Conservation (phyloP, 2,329 filamentous ascomycete species). For the Dichotomopilus funicola region DNA sequence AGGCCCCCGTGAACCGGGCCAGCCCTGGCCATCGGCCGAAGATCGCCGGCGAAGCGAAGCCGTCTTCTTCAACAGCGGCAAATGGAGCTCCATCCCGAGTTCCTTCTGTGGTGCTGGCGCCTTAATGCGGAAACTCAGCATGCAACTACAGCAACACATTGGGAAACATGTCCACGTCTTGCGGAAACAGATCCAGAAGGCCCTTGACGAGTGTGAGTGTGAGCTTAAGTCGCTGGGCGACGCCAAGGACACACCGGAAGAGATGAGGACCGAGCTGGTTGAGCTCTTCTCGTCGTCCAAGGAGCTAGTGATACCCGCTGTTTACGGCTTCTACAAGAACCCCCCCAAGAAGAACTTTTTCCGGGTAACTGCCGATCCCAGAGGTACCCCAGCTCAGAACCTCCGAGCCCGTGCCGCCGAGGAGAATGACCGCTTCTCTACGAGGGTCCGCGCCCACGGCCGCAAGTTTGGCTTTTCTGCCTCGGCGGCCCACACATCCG, state of each 20-base stretch:
- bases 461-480: slow-evolving; percentile 41
- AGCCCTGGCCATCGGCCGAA: slow-evolving; percentile 38
- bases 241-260: slow-evolving; percentile 45
- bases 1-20: slow-evolving; percentile 36
- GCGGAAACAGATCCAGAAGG: slow-evolving; percentile 44
- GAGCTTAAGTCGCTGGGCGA: slow-evolving; percentile 45
- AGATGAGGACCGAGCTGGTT: slow-evolving; percentile 48
- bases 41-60: slow-evolving; percentile 39
- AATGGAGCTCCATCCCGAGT: slow-evolving; percentile 42
- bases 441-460: slow-evolving; percentile 43
- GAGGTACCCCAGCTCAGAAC: slow-evolving; percentile 46
- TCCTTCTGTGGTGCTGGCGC: slow-evolving; percentile 42
- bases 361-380: slow-evolving; percentile 41
- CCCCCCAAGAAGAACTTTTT: slow-evolving; percentile 47
- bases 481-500: slow-evolving; percentile 6
- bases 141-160: slow-evolving; percentile 46
- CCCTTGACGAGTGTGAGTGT: slow-evolving; percentile 42
- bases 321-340: slow-evolving; percentile 51
- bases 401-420: slow-evolving; percentile 45
- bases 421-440: slow-evolving; percentile 45
- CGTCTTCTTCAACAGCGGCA: slow-evolving; percentile 44
- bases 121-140: slow-evolving; percentile 43
- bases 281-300: slow-evolving; percentile 47
- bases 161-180: slow-evolving; percentile 46
- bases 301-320: slow-evolving; percentile 47